A percentile compares a stretch with the other conserved stretches of the same genome.
These are phyloP conservation scores for Narthecium ossifragum DNA, from an alignment of 106 monocot genomes.

Conservation along the genomic window DNA sequence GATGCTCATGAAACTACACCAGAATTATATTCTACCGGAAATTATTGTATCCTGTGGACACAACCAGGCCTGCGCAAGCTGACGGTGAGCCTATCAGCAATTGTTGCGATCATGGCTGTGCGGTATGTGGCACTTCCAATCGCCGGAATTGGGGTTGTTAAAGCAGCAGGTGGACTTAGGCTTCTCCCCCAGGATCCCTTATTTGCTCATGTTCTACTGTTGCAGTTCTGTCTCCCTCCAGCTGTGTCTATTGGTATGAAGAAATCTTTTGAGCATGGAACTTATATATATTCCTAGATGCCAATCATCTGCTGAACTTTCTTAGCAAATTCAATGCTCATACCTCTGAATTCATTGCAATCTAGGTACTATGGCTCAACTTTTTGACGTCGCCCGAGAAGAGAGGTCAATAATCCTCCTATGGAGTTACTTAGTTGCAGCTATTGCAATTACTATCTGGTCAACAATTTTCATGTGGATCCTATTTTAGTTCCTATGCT, in stretches of 20 bases:
- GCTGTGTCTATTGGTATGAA: constrained; percentile 30
- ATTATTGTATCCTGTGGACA: not conserved
- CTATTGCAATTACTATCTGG: constrained; percentile 3
- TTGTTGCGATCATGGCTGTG: constrained; percentile 22
- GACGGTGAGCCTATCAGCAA: constrained; percentile 13
- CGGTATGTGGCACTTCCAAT: constrained; percentile 41
- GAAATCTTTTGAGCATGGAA: not conserved
- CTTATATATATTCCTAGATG: too few relatives aligned
- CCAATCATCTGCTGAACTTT: too few relatives aligned
- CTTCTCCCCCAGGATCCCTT: constrained; percentile 41
- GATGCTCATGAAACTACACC: not conserved
- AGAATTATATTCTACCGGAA: not conserved
- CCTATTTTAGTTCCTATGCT: not conserved
- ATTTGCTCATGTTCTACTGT: constrained; percentile 39
- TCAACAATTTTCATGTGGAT: constrained; percentile 12
- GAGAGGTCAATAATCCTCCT: constrained; percentile 10
- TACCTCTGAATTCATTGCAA: not conserved
- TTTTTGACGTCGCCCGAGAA: constrained; percentile 7
- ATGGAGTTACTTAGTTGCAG: constrained; percentile 6
- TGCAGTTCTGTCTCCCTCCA: constrained; percentile 41
- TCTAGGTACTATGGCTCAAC: constrained; percentile 13
- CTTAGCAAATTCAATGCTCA: too few relatives aligned
- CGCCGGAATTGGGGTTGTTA: constrained; percentile 28
- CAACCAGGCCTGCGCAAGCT: constrained; percentile 40
- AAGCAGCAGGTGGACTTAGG: constrained; percentile 19